Percentiles rank a stretch among this genome's conserved stretches.
These are phyloP conservation scores for Sclerotinia glacialis DNA, from an alignment of 2,329 filamentous ascomycete species.

Conservation along the genomic window DNA sequence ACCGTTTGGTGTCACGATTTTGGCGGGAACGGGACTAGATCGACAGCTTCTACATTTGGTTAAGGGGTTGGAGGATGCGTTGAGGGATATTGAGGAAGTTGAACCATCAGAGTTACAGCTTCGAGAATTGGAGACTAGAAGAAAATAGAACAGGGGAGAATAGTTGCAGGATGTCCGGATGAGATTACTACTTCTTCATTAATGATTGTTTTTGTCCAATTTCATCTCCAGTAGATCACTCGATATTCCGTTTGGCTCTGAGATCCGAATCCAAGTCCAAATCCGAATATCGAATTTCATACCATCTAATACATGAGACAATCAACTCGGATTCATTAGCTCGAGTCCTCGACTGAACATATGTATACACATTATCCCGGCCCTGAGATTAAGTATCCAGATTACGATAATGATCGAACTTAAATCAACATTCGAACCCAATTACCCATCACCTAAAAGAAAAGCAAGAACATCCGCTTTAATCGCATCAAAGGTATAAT, in stretches of 20 bases:
- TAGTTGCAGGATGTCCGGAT: no score
- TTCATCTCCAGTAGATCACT: no score
- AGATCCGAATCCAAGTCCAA: background rate
- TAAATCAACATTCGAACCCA: background rate
- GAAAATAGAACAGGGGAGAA: background rate
- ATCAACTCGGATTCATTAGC: background rate
- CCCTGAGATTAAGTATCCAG: background rate
- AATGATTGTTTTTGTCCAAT: background rate
- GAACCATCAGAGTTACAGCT: no score
- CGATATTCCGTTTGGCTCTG: background rate
- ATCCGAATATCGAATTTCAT: background rate
- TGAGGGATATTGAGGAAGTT: constrained; percentile 27
- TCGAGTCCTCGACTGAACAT: background rate
- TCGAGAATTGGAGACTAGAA: background rate
- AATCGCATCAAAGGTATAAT: no score
- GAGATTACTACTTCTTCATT: background rate
- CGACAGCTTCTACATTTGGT: constrained; percentile 42
- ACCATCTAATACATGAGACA: background rate
- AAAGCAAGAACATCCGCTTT: no score
- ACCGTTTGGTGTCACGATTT: constrained; percentile 47
- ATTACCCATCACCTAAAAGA: no score
- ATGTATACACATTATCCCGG: no score
- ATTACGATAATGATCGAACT: background rate
- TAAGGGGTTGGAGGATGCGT: constrained; percentile 33
- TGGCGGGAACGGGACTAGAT: constrained; percentile 44